A percentile compares a stretch with the other conserved stretches of the same genome.
These are phyloP conservation scores for Stagonosporopsis vannaccii DNA, from an alignment of 2,329 filamentous ascomycete genomes.

Conservation along the genomic window DNA sequence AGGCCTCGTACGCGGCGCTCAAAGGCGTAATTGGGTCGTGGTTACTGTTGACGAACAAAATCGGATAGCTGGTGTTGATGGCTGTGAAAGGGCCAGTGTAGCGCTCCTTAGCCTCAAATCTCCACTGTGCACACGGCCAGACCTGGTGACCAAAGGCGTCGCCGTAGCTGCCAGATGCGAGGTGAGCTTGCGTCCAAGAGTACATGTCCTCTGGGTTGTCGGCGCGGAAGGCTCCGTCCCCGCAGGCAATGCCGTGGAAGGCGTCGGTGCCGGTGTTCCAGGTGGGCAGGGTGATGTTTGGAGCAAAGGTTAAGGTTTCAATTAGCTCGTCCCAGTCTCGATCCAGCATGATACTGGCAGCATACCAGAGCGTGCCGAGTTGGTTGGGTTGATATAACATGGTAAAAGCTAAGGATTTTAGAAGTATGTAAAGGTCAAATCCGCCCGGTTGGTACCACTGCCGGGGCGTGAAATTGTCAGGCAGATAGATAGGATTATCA, in stretches of 20 bases:
- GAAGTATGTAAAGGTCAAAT: constrained; percentile 2
- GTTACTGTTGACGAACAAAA: constrained; percentile 24
- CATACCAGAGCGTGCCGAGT: neutral
- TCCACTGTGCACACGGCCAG: constrained; percentile 28
- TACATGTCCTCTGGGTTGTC: constrained; percentile 21
- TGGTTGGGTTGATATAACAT: constrained; percentile 11
- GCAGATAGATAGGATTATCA: constrained; percentile 20
- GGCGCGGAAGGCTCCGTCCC: constrained; percentile 22
- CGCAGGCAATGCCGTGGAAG: constrained; percentile 24
- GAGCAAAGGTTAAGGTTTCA: neutral
- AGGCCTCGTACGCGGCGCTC: constrained; percentile 24
- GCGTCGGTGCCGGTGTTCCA: constrained; percentile 18
- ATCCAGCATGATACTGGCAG: constrained; percentile 5
- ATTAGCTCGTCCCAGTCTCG: constrained; percentile 13
- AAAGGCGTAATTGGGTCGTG: constrained; percentile 29
- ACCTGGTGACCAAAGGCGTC: constrained; percentile 18
- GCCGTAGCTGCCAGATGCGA: constrained; percentile 18
- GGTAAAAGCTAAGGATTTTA: constrained; percentile 15
- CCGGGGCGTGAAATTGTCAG: constrained; percentile 10
- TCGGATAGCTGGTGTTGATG: constrained; percentile 25
- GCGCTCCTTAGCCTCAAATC: constrained; percentile 24
- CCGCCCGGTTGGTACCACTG: constrained; percentile 22
- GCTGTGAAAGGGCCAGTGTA: constrained; percentile 19
- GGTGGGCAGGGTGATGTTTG: constrained; percentile 15
- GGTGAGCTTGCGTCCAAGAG: constrained; percentile 17